Evolutionary conservation across 139 green algal species (phyloP).

Genomic region (Chlorella sp.): DNA sequence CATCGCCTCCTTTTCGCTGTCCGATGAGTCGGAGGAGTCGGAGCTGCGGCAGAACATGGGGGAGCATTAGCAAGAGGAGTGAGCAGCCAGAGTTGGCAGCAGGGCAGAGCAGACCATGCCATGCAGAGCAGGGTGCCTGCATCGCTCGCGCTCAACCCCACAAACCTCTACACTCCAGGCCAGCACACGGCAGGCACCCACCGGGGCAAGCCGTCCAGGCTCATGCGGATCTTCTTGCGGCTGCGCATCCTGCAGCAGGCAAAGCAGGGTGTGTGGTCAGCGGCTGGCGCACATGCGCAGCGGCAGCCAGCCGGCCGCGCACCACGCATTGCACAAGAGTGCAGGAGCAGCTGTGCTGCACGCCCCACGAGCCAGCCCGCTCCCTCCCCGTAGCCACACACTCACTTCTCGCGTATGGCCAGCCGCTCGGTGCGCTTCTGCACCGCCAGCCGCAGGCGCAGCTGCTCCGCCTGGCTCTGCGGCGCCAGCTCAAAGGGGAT

Average conservation of each 20-base stretch:
- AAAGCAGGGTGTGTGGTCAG: no score
- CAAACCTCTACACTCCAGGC: background rate
- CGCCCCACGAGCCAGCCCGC: no score
- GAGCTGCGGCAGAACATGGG: background rate
- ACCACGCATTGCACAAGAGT: no score
- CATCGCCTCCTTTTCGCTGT: slow-evolving; percentile 16
- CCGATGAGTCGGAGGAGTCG: background rate
- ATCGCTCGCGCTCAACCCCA: background rate
- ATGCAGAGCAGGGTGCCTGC: background rate
- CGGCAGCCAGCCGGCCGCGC: no score
- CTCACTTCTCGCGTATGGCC: slow-evolving; percentile 18
- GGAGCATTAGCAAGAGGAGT: background rate
- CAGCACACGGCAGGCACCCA: background rate
- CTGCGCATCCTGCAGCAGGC: background rate
- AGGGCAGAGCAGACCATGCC: background rate
- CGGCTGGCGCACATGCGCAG: no score
- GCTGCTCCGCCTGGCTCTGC: slow-evolving; percentile 18
- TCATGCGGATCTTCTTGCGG: slow-evolving; percentile 4
- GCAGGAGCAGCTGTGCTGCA: no score
- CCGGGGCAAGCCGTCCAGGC: slow-evolving; percentile 24
- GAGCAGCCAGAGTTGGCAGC: background rate
- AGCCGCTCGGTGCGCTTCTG: slow-evolving; percentile 31
- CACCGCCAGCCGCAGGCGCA: slow-evolving; percentile 28
- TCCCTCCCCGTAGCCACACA: no score
- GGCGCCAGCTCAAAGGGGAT: slow-evolving; percentile 45